Conservation (phyloP, 164 flowering plant genomes). For the Berberis vulgaris region DNA sequence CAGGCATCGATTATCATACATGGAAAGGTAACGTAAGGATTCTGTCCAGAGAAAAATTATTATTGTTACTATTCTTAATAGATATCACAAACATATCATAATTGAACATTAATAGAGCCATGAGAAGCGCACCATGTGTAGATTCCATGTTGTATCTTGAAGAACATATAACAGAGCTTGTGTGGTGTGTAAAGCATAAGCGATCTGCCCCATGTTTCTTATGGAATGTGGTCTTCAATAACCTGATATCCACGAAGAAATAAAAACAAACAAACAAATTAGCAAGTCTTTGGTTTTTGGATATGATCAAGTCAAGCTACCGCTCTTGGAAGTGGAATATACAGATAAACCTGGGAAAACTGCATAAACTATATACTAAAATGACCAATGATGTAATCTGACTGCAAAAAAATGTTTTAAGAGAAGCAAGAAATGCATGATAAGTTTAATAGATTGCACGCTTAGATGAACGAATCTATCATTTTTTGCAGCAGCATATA, state of each 20-base stretch:
- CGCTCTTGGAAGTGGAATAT: too few relatives aligned
- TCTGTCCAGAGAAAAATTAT: slow-evolving; percentile 34
- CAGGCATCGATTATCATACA: slow-evolving; percentile 94
- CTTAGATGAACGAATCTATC: too few relatives aligned
- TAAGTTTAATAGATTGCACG: too few relatives aligned
- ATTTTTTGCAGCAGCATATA: too few relatives aligned
- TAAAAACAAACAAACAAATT: background rate
- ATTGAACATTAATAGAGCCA: background rate
- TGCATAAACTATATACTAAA: too few relatives aligned
- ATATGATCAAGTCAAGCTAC: too few relatives aligned
- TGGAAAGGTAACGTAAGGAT: slow-evolving; percentile 79
- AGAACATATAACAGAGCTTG: slow-evolving; percentile 89
- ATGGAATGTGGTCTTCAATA: slow-evolving; percentile 88
- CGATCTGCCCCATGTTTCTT: slow-evolving; percentile 93
- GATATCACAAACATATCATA: slow-evolving; percentile 1
- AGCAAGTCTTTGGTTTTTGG: background rate
- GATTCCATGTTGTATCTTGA: slow-evolving; percentile 71
- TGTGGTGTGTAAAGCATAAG: slow-evolving; percentile 95
- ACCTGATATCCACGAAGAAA: slow-evolving; percentile 27
- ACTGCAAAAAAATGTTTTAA: too few relatives aligned
- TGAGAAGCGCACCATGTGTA: slow-evolving; percentile 43
- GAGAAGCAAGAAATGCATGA: too few relatives aligned
- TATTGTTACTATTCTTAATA: background rate
- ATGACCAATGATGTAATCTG: too few relatives aligned
- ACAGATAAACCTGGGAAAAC: too few relatives aligned